Base-by-base conservation (phyloP, 2,329 filamentous ascomycete genomes). In the Dendryphion nanum region DNA sequence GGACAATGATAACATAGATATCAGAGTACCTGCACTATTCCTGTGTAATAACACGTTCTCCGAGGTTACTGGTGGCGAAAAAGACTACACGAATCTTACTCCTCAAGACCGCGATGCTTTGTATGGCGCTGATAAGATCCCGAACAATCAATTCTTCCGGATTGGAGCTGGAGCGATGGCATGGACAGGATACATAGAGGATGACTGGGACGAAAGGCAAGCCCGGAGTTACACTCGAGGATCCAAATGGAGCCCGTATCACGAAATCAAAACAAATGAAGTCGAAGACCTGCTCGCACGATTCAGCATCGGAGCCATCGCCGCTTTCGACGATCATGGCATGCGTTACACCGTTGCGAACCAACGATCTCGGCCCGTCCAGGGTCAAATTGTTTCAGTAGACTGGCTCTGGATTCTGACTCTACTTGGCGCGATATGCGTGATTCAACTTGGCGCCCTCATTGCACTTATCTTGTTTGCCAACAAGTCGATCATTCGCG, bases 251-350 rank as follows among this genome's bases (percentile, higher is more conserved):
- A 58, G 53, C 24, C 60, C 60, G 0, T 34, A 45, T 6, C 12
- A 44, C 1, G 33, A 47, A 2, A 30, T 55, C 10, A 4, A 37
- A 0, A 41, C 21, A 2, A 4, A 37, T 0, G 42, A 54, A 1
- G 42, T 62, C 2, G 49, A 55, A 23, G 44, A 57, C 4, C n/a
- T 61, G 2, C 34, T 64, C 0, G 44, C 53, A 37, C 52, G 57
- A 4, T 63, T 57, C 33, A 55, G 51, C 1, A 57, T 62, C 29
- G 54, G 57, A 7, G 52, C 60, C 0, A 48, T 64, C 4, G 60
- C 61, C 1, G 58, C 59, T 2, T 62, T 59, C 23, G 58, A 64
- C 33, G 58, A 64, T 30, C 59, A 63, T 18, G 59, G 61, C 6
- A 42, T 55, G 6, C 51, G 48, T 2, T 53, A 55, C 38, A 48